These are phyloP conservation scores for Verticillium nonalfalfae DNA, from an alignment of 2,329 filamentous ascomycete species.

Conservation along the genomic window DNA sequence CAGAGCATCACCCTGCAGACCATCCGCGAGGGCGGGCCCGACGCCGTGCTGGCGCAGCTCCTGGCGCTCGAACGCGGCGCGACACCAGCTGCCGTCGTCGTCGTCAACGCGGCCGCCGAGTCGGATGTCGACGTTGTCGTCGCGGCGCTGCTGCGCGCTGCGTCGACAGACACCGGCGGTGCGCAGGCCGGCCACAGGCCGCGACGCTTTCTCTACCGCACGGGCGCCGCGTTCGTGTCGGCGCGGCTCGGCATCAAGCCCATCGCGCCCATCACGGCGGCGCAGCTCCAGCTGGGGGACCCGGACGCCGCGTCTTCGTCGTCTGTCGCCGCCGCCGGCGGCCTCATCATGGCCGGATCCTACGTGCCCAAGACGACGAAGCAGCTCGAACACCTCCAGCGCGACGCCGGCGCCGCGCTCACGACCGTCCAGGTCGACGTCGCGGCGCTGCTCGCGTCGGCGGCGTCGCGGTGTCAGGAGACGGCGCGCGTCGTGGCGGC, in stretches of 20 bases:
- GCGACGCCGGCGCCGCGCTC: slow-evolving; percentile 30
- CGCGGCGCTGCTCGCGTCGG: slow-evolving; percentile 34
- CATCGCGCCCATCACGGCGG: slow-evolving; percentile 42
- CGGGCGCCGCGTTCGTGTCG: slow-evolving; percentile 33
- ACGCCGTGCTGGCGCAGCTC: slow-evolving; percentile 33
- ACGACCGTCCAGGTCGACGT: slow-evolving; percentile 42
- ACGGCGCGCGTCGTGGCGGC: slow-evolving; percentile 21
- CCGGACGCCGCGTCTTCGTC: too few relatives aligned
- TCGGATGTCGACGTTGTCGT: slow-evolving; percentile 49
- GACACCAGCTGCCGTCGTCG: slow-evolving; percentile 24
- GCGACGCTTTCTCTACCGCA: slow-evolving; percentile 28
- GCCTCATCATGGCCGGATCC: slow-evolving; percentile 47
- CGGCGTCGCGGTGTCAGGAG: slow-evolving; percentile 20
- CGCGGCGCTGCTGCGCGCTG: slow-evolving; percentile 32
- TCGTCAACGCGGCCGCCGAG: slow-evolving; percentile 45
- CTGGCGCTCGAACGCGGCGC: slow-evolving; percentile 16
- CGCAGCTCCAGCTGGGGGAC: slow-evolving; percentile 28
- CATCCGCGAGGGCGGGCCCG: slow-evolving; percentile 37
- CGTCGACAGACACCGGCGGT: slow-evolving; percentile 7
- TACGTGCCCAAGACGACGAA: slow-evolving; percentile 54
- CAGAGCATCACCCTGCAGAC: slow-evolving; percentile 37
- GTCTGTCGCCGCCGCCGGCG: slow-evolving; percentile 22
- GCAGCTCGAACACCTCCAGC: slow-evolving; percentile 37
- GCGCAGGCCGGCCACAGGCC: slow-evolving; percentile 5
- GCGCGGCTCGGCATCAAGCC: slow-evolving; percentile 43